Percentiles rank a stretch among this genome's conserved stretches.
These are phyloP conservation scores for Phytomonas serpens DNA, from an alignment of 208 protist species.

Conservation along the genomic window DNA sequence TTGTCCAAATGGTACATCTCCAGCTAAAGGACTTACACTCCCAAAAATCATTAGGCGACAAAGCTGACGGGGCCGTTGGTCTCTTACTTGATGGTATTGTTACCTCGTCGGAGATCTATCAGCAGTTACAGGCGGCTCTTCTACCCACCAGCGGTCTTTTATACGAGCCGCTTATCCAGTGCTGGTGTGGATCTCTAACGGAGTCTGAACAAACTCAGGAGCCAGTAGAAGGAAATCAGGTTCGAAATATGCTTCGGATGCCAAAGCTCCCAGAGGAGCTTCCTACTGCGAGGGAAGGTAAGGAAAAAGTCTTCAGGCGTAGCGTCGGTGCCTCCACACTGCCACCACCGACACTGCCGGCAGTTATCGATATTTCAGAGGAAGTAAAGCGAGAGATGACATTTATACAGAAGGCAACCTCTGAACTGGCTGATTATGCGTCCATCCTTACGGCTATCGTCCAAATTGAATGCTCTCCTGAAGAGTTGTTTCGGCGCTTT, in stretches of 20 bases:
- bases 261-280: neutral
- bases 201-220: conserved; percentile 4
- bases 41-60: conserved; percentile 15
- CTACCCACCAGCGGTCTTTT: conserved; percentile 6
- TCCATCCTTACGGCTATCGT: conserved; percentile 41
- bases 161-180: conserved; percentile 2
- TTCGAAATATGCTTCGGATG: conserved; percentile 11
- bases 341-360: conserved; percentile 64
- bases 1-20: conserved; percentile 45
- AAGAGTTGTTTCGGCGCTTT: conserved; percentile 71
- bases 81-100: conserved; percentile 66
- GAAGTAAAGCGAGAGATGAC: conserved; percentile 28
- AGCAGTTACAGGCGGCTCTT: conserved; percentile 14
- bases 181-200: neutral
- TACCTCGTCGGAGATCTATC: conserved; percentile 25
- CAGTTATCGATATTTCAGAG: conserved; percentile 32
- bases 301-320: neutral
- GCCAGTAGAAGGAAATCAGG: conserved; percentile 8
- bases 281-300: neutral
- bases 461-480: conserved; percentile 50
- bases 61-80: conserved; percentile 11
- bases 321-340: conserved; percentile 42
- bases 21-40: conserved; percentile 27
- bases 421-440: conserved; percentile 26
- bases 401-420: conserved; percentile 33